Percentiles rank a stretch among this genome's conserved stretches.
These are phyloP conservation scores for Clarireedia hainanense DNA, from an alignment of 2,329 filamentous ascomycete genomes.

Conservation along the genomic window DNA sequence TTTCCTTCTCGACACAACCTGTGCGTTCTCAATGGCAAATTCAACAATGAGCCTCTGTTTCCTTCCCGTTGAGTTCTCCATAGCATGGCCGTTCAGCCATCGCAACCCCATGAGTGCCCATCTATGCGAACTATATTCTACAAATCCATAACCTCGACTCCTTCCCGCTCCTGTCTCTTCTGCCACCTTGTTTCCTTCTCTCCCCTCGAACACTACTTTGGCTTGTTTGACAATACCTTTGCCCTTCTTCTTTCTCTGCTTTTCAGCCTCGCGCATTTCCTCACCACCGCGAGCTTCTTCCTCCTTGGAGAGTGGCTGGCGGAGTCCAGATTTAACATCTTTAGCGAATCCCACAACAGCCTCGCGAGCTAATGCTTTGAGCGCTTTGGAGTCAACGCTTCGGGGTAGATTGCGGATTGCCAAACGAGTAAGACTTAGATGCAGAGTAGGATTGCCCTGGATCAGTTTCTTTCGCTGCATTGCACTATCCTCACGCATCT, in stretches of 20 bases:
- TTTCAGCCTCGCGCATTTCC: constrained; percentile 74
- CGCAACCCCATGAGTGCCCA: constrained; percentile 91
- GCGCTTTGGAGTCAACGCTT: constrained; percentile 72
- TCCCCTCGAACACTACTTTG: constrained; percentile 89
- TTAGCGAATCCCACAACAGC: constrained; percentile 91
- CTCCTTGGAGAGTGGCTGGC: constrained; percentile 79
- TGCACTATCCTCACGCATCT: constrained; percentile 79
- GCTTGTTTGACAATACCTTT: constrained; percentile 87
- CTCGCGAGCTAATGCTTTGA: constrained; percentile 84
- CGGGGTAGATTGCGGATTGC: constrained; percentile 87
- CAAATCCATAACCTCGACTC: constrained; percentile 91
- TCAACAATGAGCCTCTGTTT: constrained; percentile 89
- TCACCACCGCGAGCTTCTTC: constrained; percentile 74
- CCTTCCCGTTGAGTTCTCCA: constrained; percentile 58
- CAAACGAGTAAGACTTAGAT: constrained; percentile 82
- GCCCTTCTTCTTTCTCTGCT: constrained; percentile 68
- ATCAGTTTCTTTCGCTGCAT: constrained; percentile 86
- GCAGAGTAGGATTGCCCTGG: constrained; percentile 80
- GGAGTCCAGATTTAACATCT: constrained; percentile 73
- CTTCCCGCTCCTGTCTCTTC: constrained; percentile 72
- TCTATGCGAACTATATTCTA: constrained; percentile 91
- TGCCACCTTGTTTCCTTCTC: constrained; percentile 73
- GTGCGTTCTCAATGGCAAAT: constrained; percentile 96
- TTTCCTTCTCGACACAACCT: constrained; percentile 77
- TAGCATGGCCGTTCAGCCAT: constrained; percentile 76